These are phyloP conservation scores for Metschnikowia proteae DNA, from an alignment of 805 yeast species.

Conservation along the genomic window DNA sequence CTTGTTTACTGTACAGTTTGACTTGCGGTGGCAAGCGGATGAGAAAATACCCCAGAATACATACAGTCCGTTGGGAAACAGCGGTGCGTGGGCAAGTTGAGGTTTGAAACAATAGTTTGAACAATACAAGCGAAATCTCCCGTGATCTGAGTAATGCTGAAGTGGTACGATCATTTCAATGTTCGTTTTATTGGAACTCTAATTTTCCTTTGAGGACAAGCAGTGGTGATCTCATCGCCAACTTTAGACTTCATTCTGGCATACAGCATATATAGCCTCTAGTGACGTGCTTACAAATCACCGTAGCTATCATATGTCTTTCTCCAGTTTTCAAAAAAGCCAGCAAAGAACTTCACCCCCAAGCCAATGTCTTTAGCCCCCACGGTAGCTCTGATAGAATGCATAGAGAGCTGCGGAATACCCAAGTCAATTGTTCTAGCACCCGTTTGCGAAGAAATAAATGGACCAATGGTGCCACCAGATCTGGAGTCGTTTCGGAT, in stretches of 20 bases:
- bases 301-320: constrained; percentile 50
- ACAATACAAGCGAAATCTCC: neutral
- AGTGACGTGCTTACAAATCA: constrained; percentile 33
- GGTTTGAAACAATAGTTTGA: neutral
- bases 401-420: constrained; percentile 82
- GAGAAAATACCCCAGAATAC: constrained; percentile 4
- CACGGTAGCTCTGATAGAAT: constrained; percentile 75
- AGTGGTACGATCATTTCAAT: too few relatives aligned
- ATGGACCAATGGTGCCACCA: constrained; percentile 88
- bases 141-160: neutral
- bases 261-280: neutral
- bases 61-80: constrained; percentile 1
- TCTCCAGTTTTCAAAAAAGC: constrained; percentile 69
- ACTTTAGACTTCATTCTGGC: neutral
- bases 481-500: constrained; percentile 80
- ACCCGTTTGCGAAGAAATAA: constrained; percentile 58
- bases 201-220: neutral
- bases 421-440: constrained; percentile 79
- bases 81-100: neutral
- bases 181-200: neutral
- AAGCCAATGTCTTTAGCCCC: constrained; percentile 76
- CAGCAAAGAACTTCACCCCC: constrained; percentile 67
- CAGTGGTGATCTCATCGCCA: neutral
- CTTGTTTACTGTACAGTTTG: neutral
- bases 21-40: neutral